These are phyloP conservation scores for Mrakiaceae sp. DNA, from an alignment of 1,284 basidiomycete genomes.

Conservation along the genomic window DNA sequence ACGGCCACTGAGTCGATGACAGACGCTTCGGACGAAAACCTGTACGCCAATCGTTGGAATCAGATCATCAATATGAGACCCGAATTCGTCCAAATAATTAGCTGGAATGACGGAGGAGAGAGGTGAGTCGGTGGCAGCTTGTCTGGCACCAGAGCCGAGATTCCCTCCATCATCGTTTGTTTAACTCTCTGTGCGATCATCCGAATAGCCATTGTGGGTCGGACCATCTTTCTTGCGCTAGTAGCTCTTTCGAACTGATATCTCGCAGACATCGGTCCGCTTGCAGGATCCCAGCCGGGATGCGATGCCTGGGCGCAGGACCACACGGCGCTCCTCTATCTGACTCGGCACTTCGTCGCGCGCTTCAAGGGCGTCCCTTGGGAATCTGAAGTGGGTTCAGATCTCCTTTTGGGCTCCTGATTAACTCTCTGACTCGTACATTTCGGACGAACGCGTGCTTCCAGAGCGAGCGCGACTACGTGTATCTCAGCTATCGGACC, in stretches of 20 bases:
- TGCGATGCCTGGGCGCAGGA: constrained; percentile 29
- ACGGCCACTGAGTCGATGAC: background rate
- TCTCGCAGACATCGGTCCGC: constrained; percentile 27
- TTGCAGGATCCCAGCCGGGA: constrained; percentile 32
- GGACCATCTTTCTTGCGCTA: background rate
- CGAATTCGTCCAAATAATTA: constrained; percentile 33
- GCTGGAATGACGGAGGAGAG: constrained; percentile 37
- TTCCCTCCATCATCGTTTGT: too few species aligned
- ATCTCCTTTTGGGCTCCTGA: background rate
- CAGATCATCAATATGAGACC: constrained; percentile 26
- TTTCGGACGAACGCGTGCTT: background rate
- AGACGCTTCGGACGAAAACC: constrained; percentile 34
- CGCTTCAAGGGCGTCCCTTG: constrained; percentile 24
- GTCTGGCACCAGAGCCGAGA: too few species aligned
- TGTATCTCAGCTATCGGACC: constrained; percentile 32
- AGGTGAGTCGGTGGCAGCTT: background rate
- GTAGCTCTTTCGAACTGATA: background rate
- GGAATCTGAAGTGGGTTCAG: constrained; percentile 1
- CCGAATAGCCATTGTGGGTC: background rate
- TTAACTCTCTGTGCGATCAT: background rate
- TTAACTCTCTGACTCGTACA: background rate
- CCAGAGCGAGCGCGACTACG: constrained; percentile 9
- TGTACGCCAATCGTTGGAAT: constrained; percentile 30
- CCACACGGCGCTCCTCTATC: constrained; percentile 32
- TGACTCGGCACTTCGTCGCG: constrained; percentile 27